phyloP scores from a whole-genome alignment of 306 rosid genomes.

The Lagenaria siceraria region DNA sequence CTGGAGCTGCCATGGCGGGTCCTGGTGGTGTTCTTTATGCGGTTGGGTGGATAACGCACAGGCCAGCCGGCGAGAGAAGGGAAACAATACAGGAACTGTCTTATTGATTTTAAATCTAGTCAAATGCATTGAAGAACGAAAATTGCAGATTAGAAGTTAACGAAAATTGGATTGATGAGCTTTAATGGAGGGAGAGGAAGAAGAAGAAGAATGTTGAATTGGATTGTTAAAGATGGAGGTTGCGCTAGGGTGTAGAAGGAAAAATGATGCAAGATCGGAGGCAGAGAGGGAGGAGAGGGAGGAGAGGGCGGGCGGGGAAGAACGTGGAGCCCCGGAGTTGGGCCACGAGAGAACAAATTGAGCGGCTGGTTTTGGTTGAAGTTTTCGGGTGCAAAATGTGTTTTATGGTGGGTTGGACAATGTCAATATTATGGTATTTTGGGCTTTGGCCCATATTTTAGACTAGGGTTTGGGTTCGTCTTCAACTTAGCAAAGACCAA shows the following conservation, averaged over 20 bases:
- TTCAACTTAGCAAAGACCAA: no score
- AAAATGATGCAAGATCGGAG: not conserved
- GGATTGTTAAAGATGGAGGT: not conserved
- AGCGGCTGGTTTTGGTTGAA: not conserved
- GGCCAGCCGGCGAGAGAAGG: constrained; percentile 27
- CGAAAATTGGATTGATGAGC: not conserved
- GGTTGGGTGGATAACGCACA: constrained; percentile 26
- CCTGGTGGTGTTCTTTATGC: constrained; percentile 20
- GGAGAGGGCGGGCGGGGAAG: constrained; percentile 1
- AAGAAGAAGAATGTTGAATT: not conserved
- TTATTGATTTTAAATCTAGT: constrained; percentile 17
- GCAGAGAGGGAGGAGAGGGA: constrained; percentile 5
- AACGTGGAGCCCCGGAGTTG: constrained; percentile 7
- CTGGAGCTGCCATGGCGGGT: constrained; percentile 15
- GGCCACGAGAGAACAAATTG: constrained; percentile 6
- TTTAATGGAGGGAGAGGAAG: not conserved
- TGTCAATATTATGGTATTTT: not conserved
- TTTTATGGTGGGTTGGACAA: not conserved
- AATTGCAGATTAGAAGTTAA: not conserved
- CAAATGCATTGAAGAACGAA: constrained; percentile 27
- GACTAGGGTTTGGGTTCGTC: no score
- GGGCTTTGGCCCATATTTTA: not conserved
- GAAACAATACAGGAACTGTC: constrained; percentile 14
- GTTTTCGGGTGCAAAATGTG: not conserved
- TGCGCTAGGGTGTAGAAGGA: not conserved